Evolutionary conservation across 129 eudicot species (phyloP), one percentile per base, ranked within the genome.

Genomic region (Logfia minima): DNA sequence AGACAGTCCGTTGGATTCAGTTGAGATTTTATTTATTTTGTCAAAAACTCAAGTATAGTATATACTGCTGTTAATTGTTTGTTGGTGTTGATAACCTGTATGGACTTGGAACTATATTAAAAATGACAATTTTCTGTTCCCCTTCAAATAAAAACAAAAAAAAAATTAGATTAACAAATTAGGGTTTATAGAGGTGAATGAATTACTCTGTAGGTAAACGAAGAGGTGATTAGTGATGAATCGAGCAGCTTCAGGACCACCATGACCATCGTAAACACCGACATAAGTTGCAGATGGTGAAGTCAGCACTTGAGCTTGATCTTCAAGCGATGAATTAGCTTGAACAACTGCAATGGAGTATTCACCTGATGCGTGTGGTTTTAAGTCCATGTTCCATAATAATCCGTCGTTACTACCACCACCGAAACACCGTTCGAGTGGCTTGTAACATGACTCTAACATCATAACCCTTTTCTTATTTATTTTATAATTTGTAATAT

Each of bases 241-340:
- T 28, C 91, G 77, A 51, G 95, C 81, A 19, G 95, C 95, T 21
- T 89, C 83, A 17, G 91, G 87, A 7, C 95, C 91, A 60, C 95
- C 95, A 37, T 89, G 95, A 41, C 95, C 95, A 26, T 89, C 95
- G 68, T 86, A 89, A 53, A 89, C 89, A 24, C 95, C 95, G 66
- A 87, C 76, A 71, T 61, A 89, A 19, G 95, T 89, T 28, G 91
- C 89, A 5, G 86, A 72, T 0, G 95, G 86, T 28, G 89, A 84
- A 34, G 95, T 80, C 8, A 86, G 80, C 23, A 89, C 95, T 62
- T 87, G 91, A 35, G 80, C 87, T 78, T 89, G 95, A 52, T 89
- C 95, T 68, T 89, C 95, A 1, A 89, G 84, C 17, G 72, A 66
- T 1, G 89, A 83, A 78, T 89, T 89, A 6, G 95, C 95, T 37